Conservation (phyloP, 352 stramenopile species). For the Blastocystis sp. region DNA sequence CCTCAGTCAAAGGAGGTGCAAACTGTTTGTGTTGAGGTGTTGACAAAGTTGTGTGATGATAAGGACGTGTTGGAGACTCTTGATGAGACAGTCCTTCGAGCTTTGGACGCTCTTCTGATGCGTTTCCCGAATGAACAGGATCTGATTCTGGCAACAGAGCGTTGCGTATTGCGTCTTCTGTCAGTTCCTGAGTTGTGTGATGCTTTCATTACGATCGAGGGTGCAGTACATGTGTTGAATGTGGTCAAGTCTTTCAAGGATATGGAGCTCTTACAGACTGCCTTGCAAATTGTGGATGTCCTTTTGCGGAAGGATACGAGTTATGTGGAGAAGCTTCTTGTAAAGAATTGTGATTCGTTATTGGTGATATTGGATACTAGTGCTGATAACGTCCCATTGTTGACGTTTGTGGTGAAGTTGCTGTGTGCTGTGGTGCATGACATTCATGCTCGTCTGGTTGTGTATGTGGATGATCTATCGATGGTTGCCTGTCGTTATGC, state of each 20-base stretch:
- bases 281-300: slow-evolving; percentile 21
- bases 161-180: slow-evolving; percentile 33
- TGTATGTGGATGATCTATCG: slow-evolving; percentile 17
- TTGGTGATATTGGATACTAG: not conserved
- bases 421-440: slow-evolving; percentile 16
- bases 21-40: slow-evolving; percentile 44
- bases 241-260: slow-evolving; percentile 55
- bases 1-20: slow-evolving; percentile 55
- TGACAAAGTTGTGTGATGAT: slow-evolving; percentile 48
- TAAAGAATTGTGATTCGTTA: slow-evolving; percentile 32
- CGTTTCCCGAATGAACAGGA: slow-evolving; percentile 43
- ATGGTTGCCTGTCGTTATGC: not conserved
- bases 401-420: slow-evolving; percentile 5
- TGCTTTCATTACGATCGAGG: slow-evolving; percentile 9
- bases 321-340: slow-evolving; percentile 41
- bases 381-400: not conserved
- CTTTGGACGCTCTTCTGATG: slow-evolving; percentile 28
- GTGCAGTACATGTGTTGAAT: slow-evolving; percentile 6
- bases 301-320: slow-evolving; percentile 7
- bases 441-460: not conserved
- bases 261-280: slow-evolving; percentile 5
- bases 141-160: slow-evolving; percentile 38
- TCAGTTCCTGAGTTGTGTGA: slow-evolving; percentile 35
- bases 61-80: slow-evolving; percentile 37
- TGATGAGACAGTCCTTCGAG: not conserved